Evolutionary conservation across 2,329 filamentous ascomycete species (phyloP).

Genomic region (Epichloe brachyelytri): DNA sequence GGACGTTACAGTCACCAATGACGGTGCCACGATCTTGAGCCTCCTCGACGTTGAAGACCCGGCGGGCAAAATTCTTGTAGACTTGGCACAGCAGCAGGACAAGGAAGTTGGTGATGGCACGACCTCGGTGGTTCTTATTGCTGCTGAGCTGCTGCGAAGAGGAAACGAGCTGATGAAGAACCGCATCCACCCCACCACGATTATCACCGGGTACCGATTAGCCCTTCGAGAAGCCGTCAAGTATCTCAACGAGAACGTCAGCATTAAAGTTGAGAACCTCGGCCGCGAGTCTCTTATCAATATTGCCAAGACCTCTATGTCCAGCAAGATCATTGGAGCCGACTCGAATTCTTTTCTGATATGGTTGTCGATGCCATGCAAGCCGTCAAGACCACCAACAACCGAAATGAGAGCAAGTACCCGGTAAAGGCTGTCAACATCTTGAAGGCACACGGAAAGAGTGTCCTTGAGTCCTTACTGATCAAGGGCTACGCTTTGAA

Average conservation of each 20-base stretch:
- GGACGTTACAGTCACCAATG: constrained; percentile 98
- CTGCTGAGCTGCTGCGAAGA: constrained; percentile 82
- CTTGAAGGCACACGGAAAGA: constrained; percentile 95
- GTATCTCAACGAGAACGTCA: constrained; percentile 98
- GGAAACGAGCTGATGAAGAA: constrained; percentile 99
- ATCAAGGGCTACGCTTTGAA: constrained; percentile 96
- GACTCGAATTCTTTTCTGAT: constrained; percentile 96
- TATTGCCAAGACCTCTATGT: constrained; percentile 99
- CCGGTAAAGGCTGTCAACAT: constrained; percentile 99
- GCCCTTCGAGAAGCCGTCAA: constrained; percentile 92
- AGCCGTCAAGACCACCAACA: constrained; percentile 87
- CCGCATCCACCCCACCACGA: constrained; percentile 97
- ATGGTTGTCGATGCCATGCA: constrained; percentile 96
- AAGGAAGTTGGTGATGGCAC: constrained; percentile 98
- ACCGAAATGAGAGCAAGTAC: constrained; percentile 84
- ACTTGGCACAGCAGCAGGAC: constrained; percentile 95
- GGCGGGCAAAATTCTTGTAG: constrained; percentile 94
- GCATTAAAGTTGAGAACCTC: constrained; percentile 85
- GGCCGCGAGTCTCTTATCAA: constrained; percentile 82
- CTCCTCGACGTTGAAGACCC: constrained; percentile 96
- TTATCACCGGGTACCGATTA: constrained; percentile 95
- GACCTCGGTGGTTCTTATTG: constrained; percentile 94
- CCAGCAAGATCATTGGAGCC: constrained; percentile 92
- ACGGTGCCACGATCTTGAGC: constrained; percentile 91
- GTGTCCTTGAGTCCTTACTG: constrained; percentile 71